Conservation (phyloP, 805 yeast species). For the Debaryomyces castellii region DNA sequence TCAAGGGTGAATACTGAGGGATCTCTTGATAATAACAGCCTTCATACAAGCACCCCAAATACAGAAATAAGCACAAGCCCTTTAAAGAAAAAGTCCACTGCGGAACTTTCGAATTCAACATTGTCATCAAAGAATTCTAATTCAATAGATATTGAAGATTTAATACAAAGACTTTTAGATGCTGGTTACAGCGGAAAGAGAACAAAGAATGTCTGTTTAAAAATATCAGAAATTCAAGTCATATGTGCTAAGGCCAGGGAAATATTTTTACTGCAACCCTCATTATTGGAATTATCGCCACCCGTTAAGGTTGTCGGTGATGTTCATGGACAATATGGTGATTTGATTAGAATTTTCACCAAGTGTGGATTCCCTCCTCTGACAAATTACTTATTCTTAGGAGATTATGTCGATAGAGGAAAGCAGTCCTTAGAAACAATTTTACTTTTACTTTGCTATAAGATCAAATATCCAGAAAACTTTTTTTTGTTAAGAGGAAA, state of each 20-base stretch:
- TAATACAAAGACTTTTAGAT: constrained; percentile 86
- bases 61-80: not conserved
- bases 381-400: constrained; percentile 86
- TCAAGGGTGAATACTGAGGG: constrained; percentile 1
- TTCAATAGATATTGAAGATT: constrained; percentile 68
- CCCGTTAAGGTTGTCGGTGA: constrained; percentile 90
- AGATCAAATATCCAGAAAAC: constrained; percentile 95
- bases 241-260: constrained; percentile 89
- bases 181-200: constrained; percentile 96
- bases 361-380: constrained; percentile 97
- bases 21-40: constrained; percentile 1
- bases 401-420: constrained; percentile 97
- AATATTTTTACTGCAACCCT: constrained; percentile 85
- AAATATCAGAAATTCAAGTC: constrained; percentile 82
- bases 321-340: constrained; percentile 96
- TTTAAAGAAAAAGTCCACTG: not conserved
- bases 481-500: constrained; percentile 91
- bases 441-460: constrained; percentile 80
- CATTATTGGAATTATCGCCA: constrained; percentile 80
- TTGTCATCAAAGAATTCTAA: constrained; percentile 5
- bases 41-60: not conserved
- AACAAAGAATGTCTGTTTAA: constrained; percentile 84
- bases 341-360: constrained; percentile 84
- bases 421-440: constrained; percentile 95
- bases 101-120: not conserved